Evolutionary conservation across 441 rosid genomes (phyloP).

Genomic region (Euphorbia neoarborescens): DNA sequence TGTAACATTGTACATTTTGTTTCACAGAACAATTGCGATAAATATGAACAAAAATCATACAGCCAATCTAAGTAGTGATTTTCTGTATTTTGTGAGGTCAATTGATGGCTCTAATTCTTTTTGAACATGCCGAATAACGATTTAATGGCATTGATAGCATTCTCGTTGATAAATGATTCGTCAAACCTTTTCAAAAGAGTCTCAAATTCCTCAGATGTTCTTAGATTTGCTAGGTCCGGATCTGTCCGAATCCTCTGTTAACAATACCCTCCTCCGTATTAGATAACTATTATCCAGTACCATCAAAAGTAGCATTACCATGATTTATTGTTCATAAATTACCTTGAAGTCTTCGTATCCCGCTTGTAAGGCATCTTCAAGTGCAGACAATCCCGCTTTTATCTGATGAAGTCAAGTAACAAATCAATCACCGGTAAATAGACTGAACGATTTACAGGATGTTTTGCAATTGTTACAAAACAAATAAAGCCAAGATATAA

Average conservation of each 20-base stretch:
- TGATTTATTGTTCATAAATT: conserved; percentile 7
- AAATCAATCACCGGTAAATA: too few relatives aligned
- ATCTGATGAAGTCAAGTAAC: conserved; percentile 50
- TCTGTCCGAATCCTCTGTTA: conserved; percentile 75
- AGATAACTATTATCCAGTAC: conserved; percentile 3
- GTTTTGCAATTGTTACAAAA: too few relatives aligned
- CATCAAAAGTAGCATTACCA: not conserved
- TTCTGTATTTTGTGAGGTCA: conserved; percentile 9
- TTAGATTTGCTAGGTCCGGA: conserved; percentile 66
- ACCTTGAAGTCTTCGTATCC: conserved; percentile 92
- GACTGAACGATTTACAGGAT: too few relatives aligned
- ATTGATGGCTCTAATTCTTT: conserved; percentile 42
- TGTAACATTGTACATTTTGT: not conserved
- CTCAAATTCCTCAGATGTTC: conserved; percentile 53
- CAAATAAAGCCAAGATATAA: not conserved
- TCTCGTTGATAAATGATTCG: conserved; percentile 90
- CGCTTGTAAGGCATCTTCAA: conserved; percentile 70
- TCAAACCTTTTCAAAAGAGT: conserved; percentile 69
- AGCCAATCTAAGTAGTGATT: conserved; percentile 4
- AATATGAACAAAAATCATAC: conserved; percentile 6
- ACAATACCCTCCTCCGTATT: conserved; percentile 22
- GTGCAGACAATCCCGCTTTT: conserved; percentile 81
- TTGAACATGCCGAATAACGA: conserved; percentile 73
- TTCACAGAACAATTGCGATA: not conserved
- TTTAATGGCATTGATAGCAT: conserved; percentile 83